Base-by-base conservation (phyloP, 371 early-diverging fungal species). In the Mortierella sp. region DNA sequence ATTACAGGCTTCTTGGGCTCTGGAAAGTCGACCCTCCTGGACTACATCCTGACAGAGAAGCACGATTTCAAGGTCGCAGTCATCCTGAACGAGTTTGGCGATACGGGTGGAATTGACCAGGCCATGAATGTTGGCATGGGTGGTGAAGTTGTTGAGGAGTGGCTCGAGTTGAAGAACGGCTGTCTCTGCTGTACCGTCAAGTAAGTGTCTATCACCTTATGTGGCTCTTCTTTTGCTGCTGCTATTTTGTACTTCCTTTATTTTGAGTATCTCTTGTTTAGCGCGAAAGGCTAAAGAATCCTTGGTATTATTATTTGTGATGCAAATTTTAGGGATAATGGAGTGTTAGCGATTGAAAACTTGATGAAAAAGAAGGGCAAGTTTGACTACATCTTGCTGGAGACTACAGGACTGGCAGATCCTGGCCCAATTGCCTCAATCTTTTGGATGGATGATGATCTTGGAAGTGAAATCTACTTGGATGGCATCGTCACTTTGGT, bases 141-240 rank as follows among this genome's bases (percentile, higher is more conserved):
- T 72, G 97, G 98, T 31, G 95, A 93, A 45, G 90, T 95, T 70
- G 95, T 96, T 38, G 98, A 98, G 79, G 99, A 99, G 81, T 99
- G 99, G 99, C 90, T 99, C 24, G 99, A 99, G 79, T 90, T 99
- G 74, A 92, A 94, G 72, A 99, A 99, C 88, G 99, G 99, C 0
- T 99, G 99, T 79, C 89, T 99, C 71, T 99, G 99, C 89, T 99
- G 99, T 88, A 95, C 98, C 9, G 94, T 97, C 83, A 99, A 99
- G 95, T 96, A 90, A 65, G 91, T 74, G 21, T 48, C 50, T 31
- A 24, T 34, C 9, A 24, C n/a, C 34, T 72, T n/a, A 2, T 5
- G 42, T 38, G 42, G 16, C 52, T 26, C 14, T 42, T 48, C 68
- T 78, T 16, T 26, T 8, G 78, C 7, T 38, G 57, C 42, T 45